These are phyloP conservation scores for Manihot esculenta DNA, from an alignment of 441 rosid genomes.

Conservation along the genomic window DNA sequence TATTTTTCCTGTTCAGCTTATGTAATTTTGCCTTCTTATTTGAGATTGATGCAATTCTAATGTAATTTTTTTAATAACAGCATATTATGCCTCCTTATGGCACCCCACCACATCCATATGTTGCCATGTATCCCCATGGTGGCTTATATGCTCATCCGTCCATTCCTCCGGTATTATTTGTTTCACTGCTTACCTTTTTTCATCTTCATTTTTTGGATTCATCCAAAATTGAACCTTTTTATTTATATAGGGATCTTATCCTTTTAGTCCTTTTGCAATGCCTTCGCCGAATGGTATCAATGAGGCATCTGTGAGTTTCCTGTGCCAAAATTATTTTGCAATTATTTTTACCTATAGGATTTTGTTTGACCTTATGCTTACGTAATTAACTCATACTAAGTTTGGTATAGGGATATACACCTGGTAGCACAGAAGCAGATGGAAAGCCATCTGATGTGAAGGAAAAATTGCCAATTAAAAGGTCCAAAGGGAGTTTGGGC, in stretches of 20 bases:
- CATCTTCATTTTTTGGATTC: constrained; percentile 12
- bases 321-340: constrained; percentile 13
- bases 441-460: constrained; percentile 75
- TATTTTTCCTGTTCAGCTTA: neutral
- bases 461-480: constrained; percentile 92
- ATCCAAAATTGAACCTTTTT: constrained; percentile 15
- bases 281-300: constrained; percentile 86
- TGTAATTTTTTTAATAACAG: constrained; percentile 40
- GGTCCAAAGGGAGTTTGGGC: constrained; percentile 98
- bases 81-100: constrained; percentile 97
- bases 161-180: constrained; percentile 70
- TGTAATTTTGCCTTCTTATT: neutral
- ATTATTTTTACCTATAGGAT: constrained; percentile 13
- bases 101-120: constrained; percentile 90
- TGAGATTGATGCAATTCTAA: constrained; percentile 12
- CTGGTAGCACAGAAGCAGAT: constrained; percentile 62
- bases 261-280: constrained; percentile 93
- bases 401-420: constrained; percentile 67
- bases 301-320: constrained; percentile 71
- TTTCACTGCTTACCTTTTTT: constrained; percentile 16
- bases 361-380: constrained; percentile 9
- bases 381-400: constrained; percentile 21
- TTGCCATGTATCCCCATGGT: constrained; percentile 96
- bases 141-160: constrained; percentile 91
- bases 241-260: constrained; percentile 79